These are phyloP conservation scores for Fusarium sp. DNA, from an alignment of 2,329 filamentous ascomycete genomes.

Conservation along the genomic window DNA sequence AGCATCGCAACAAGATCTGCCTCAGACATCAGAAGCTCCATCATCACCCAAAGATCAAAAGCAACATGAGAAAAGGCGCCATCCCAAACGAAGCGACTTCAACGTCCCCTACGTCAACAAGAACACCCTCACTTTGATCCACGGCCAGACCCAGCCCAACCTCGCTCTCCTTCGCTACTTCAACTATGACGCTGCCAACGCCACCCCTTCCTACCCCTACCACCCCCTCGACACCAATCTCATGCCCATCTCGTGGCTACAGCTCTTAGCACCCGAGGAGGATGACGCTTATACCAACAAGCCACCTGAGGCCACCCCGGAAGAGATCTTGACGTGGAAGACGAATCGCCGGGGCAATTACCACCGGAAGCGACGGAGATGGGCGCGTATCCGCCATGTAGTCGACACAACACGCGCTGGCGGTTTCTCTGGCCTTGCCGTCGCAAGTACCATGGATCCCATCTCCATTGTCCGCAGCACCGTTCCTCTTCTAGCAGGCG, in stretches of 20 bases:
- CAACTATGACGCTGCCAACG: conserved; percentile 77
- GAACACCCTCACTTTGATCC: conserved; percentile 83
- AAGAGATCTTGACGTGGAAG: conserved; percentile 76
- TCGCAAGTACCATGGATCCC: conserved; percentile 85
- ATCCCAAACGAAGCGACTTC: conserved; percentile 57
- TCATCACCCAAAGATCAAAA: conserved; percentile 23
- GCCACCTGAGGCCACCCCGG: conserved; percentile 66
- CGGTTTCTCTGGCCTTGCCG: conserved; percentile 82
- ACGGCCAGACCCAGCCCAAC: conserved; percentile 86
- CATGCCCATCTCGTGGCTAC: conserved; percentile 88
- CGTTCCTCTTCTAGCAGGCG: conserved; percentile 83
- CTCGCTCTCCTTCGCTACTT: conserved; percentile 90
- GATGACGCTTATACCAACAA: conserved; percentile 78
- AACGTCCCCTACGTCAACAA: conserved; percentile 72
- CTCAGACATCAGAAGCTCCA: conserved; percentile 15
- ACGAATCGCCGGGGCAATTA: conserved; percentile 84
- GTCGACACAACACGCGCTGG: conserved; percentile 79
- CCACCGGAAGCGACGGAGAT: conserved; percentile 87
- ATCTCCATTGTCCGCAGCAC: conserved; percentile 76
- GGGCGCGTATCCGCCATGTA: conserved; percentile 75
- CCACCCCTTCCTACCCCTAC: conserved; percentile 63
- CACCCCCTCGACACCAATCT: conserved; percentile 87
- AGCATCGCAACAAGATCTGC: conserved; percentile 11
- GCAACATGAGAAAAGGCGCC: conserved; percentile 40
- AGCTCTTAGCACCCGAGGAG: conserved; percentile 78